Base-by-base conservation (phyloP, 345 rosid species). In the Linum lewisii region DNA sequence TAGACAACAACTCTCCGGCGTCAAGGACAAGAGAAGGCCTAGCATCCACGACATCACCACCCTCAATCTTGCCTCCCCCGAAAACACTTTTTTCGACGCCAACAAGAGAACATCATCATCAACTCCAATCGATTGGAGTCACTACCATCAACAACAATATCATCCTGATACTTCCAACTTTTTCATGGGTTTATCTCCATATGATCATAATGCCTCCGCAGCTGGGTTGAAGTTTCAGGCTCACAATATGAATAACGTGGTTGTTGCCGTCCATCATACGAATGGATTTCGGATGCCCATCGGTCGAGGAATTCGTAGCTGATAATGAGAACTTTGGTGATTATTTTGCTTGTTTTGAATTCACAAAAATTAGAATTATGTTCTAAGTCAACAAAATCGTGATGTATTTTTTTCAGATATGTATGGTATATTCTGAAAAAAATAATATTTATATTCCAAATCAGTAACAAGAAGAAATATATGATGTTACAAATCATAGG, bases 41-140 rank as follows among this genome's bases (percentile, higher is more conserved):
- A 92, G 98, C 78, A 92, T 88, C 66, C 97, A 92, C 66, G 98
- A 92, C 74, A 88, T 83, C 51, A 88, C 95, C 4, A 85, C 88
- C 34, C 59, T 69, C 55, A 88, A 81, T 75, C 78, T 88, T 60
- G 59, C 56, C 54, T 4, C 54, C 6, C 7, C 78, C 1, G 73
- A 59, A 42, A 49, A 70, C 6, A 14, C 51, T 45, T 37, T 47
- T 65, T 63, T 70, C 3, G 76, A 65, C 13, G 42, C 51, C 51
- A 54, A 49, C 50, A 44, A 63, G 16, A 66, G 62, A 21, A 3
- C 58, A 16, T 59, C 69, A 3, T 52, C 56, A 6, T 11, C 56
- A 21, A 13, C 56, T 19, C 25, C 22, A 9, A 20, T 24, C 56
- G 11, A 9, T 21, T 69, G 72, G 71, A 54, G 62, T 25, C 61